Conservation (phyloP, 495 filamentous ascomycete genomes). For the Penicillium macrosclerotiorum region DNA sequence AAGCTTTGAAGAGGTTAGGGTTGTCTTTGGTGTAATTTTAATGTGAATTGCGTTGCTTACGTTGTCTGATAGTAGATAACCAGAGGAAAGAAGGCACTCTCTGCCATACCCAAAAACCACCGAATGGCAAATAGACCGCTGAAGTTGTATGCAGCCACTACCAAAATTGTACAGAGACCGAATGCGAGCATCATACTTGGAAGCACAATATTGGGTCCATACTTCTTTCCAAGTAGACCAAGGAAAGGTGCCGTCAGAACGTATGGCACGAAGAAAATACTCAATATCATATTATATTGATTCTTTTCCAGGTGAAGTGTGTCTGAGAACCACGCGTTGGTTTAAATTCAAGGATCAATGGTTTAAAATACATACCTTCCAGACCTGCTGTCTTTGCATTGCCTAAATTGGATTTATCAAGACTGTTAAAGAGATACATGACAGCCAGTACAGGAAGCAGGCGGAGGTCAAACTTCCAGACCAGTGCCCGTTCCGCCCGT, state of each 20-base stretch:
- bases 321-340: conserved; percentile 29
- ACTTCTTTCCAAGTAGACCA: conserved; percentile 68
- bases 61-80: conserved; percentile 60
- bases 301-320: conserved; percentile 52
- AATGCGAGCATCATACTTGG: conserved; percentile 68
- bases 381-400: conserved; percentile 69
- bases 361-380: conserved; percentile 44
- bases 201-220: conserved; percentile 60
- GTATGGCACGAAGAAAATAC: conserved; percentile 78
- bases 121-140: conserved; percentile 60
- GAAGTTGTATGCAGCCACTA: conserved; percentile 58
- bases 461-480: conserved; percentile 59
- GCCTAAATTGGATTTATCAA: conserved; percentile 68
- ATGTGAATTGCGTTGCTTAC: too few relatives aligned
- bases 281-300: conserved; percentile 70
- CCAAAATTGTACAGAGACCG: conserved; percentile 56
- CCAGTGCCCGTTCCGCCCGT: conserved; percentile 10
- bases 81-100: conserved; percentile 72
- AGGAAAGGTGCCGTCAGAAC: conserved; percentile 65
- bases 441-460: conserved; percentile 61
- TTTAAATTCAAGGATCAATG: too few relatives aligned
- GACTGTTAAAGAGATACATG: conserved; percentile 65
- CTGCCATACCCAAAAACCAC: conserved; percentile 64
- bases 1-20: conserved; percentile 34
- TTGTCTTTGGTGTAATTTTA: too few relatives aligned